phyloP scores from a whole-genome alignment of 495 filamentous ascomycete species.

The Penicillium ochrochloron region DNA sequence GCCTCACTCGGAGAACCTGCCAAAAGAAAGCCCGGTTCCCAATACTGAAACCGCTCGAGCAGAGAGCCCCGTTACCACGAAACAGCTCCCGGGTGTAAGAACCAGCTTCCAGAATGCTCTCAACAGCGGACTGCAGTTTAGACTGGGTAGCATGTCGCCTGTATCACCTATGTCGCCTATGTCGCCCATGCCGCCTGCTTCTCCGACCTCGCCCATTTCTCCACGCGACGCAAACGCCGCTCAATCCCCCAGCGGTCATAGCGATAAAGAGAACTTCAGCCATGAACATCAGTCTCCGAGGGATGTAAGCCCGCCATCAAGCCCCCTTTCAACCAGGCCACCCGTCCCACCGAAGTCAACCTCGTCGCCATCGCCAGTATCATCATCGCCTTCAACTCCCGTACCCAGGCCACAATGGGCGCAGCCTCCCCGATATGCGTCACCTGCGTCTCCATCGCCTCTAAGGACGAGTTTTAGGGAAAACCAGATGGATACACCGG shows the following conservation, averaged over 20 bases:
- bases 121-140: slow-evolving; percentile 27
- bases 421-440: slow-evolving; percentile 36
- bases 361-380: slow-evolving; percentile 40
- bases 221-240: background rate
- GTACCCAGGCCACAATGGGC: slow-evolving; percentile 35
- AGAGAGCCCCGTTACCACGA: slow-evolving; percentile 31
- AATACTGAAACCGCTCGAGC: slow-evolving; percentile 31
- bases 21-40: slow-evolving; percentile 25
- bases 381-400: slow-evolving; percentile 41
- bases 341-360: slow-evolving; percentile 50
- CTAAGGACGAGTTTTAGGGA: slow-evolving; percentile 45
- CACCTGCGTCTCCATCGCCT: slow-evolving; percentile 47
- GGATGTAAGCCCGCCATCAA: slow-evolving; percentile 15
- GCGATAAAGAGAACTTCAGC: slow-evolving; percentile 21
- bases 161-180: slow-evolving; percentile 20
- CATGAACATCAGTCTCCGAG: slow-evolving; percentile 24
- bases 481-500: slow-evolving; percentile 34
- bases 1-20: slow-evolving; percentile 19
- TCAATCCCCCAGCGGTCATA: background rate
- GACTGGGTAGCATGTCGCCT: slow-evolving; percentile 23
- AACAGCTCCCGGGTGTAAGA: slow-evolving; percentile 19
- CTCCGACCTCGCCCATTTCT: slow-evolving; percentile 6
- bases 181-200: slow-evolving; percentile 10
- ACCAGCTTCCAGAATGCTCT: slow-evolving; percentile 19
- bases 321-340: slow-evolving; percentile 33